Base-by-base conservation (phyloP, 768 basidiomycete species). In the Kwoniella dendrophila region DNA sequence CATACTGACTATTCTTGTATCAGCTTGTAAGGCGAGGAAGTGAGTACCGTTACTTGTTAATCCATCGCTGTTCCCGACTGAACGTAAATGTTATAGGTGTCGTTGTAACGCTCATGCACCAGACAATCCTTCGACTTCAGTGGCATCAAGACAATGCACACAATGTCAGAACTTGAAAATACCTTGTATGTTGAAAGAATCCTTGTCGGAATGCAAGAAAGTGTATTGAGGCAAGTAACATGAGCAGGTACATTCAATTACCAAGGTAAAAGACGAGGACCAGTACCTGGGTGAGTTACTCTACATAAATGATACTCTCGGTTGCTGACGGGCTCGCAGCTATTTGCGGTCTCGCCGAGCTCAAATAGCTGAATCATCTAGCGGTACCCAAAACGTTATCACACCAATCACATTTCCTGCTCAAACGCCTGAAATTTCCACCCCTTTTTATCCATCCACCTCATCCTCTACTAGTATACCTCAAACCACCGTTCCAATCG, bases 1-100 rank as follows among this genome's bases (percentile, higher is more conserved):
- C 6, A 11, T 44, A n/a, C 20, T 44, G 8, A 44, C 43, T 44
- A 6, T 11, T 10, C 43, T 10, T 6, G 27, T 6, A 4, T 5
- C 32, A 51, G 49, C 49, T 33, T 51, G 49, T 51, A 51, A 51
- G 29, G 49, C 49, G 14, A 51, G 49, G 20, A 51, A 51, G 49
- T 51, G 29, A n/a, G 49, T 51, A 22, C 34, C 26, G 12, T 7
- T 33, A 10, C 18, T 5, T 20, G 49, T 12, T 44, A 33, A 48
- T 8, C 45, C 3, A 22, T 49, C 33, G 30, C 33, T 24, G n/a
- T n/a, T n/a, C n/a, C n/a, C n/a, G n/a, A n/a, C n/a, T n/a, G n/a
- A n/a, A n/a, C n/a, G n/a, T n/a, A n/a, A n/a, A n/a, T n/a, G n/a
- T n/a, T n/a, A n/a, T n/a, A 51, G 49, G 22, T 51, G 49, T 22